Base-by-base conservation (phyloP, 768 basidiomycete genomes). In the Leccinum imitatum region DNA sequence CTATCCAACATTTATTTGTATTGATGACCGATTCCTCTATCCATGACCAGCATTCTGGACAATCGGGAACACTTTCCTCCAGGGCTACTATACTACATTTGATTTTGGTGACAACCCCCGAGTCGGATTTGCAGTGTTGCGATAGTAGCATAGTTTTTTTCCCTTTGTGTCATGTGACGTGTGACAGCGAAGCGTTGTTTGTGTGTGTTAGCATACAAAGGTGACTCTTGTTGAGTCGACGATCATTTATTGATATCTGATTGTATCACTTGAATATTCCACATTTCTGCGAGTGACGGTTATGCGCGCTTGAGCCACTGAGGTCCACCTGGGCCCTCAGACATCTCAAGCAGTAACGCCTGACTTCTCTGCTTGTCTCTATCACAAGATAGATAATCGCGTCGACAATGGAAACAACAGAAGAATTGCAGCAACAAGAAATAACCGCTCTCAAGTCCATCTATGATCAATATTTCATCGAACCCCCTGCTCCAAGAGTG, bases 401-500 rank as follows among this genome's bases (percentile, higher is more conserved):
- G 19, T 35, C 57, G 44, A 57, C 61, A 62, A 91, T 92, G 90
- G 90, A 91, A 76, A 82, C 85, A 61, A 80, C 82, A 60, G 85
- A 87, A 77, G 87, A 90, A 78, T 79, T 81, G 70, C 83, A 82
- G 71, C 78, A 80, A 60, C 75, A 78, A 65, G 91, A 94, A 80
- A 88, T 93, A 62, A 88, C 87, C 53, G 89, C 86, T 31, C 79
- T 93, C 62, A 83, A 84, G 71, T 87, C 90, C 61, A 94, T 93
- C 61, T 93, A 89, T 76, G 87, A 80, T 65, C 83, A 88, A 62
- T 86, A 93, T 68, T 93, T 91, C 68, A 80, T 85, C 25, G 83
- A 89, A 67, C 82, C 81, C 57, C 87, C 87, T 21, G 86, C 90
- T 15, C 87, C 88, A 33, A 91, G 84, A 68, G 91, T 84, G 54